Percentiles rank a stretch among this genome's conserved stretches.
These are phyloP conservation scores for Penicillium fimorum DNA, from an alignment of 495 filamentous ascomycete genomes.

Conservation along the genomic window DNA sequence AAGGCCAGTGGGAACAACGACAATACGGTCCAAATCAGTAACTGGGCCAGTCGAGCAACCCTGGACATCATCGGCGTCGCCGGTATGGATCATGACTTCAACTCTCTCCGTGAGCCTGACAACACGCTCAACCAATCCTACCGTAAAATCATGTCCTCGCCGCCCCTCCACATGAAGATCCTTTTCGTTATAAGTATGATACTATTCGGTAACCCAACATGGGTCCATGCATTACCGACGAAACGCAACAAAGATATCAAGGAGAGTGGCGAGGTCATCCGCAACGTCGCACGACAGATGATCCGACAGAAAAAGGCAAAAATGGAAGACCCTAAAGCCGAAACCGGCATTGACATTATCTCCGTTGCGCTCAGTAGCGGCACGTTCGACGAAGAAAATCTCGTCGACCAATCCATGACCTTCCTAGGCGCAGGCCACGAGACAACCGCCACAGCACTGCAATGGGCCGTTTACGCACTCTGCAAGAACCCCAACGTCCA, in stretches of 20 bases:
- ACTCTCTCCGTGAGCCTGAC: slow-evolving; percentile 61
- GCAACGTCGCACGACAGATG: slow-evolving; percentile 60
- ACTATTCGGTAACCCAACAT: slow-evolving; percentile 32
- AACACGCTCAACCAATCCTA: slow-evolving; percentile 67
- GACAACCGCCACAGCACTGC: slow-evolving; percentile 60
- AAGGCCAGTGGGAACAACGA: slow-evolving; percentile 28
- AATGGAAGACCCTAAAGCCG: slow-evolving; percentile 41
- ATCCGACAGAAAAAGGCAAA: slow-evolving; percentile 67
- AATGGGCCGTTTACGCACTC: slow-evolving; percentile 59
- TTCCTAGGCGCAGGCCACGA: slow-evolving; percentile 93
- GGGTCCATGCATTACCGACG: slow-evolving; percentile 55
- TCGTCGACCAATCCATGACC: slow-evolving; percentile 92
- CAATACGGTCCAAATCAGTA: slow-evolving; percentile 54
- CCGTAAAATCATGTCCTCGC: slow-evolving; percentile 39
- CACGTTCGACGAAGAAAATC: slow-evolving; percentile 72
- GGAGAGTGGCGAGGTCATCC: slow-evolving; percentile 56
- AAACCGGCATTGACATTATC: slow-evolving; percentile 69
- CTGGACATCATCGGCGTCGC: slow-evolving; percentile 89
- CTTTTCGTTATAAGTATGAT: slow-evolving; percentile 41
- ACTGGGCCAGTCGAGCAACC: slow-evolving; percentile 69
- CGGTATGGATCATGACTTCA: slow-evolving; percentile 81
- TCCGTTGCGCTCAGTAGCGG: slow-evolving; percentile 77
- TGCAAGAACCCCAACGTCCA: slow-evolving; percentile 59
- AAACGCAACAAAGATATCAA: slow-evolving; percentile 62
- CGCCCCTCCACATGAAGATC: slow-evolving; percentile 21